Evolutionary conservation across 768 basidiomycete species (phyloP).

Genomic region (Tylopilus subfusipes): DNA sequence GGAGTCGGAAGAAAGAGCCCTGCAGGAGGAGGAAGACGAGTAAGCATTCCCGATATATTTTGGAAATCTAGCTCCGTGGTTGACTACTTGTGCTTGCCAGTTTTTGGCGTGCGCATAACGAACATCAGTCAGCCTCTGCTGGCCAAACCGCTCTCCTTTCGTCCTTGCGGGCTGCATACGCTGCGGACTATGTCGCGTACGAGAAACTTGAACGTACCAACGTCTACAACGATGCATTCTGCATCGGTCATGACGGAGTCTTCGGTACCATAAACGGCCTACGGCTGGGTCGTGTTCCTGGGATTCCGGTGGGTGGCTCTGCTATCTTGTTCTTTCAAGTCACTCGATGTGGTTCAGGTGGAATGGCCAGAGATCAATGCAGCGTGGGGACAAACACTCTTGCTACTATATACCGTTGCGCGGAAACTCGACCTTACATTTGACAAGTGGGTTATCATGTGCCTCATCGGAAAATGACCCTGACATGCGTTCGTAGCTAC

Average conservation of each 20-base stretch:
- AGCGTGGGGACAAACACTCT: slow-evolving; percentile 95
- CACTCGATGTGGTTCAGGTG: slow-evolving; percentile 49
- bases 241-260: slow-evolving; percentile 90
- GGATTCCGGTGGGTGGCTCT: slow-evolving; percentile 59
- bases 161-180: slow-evolving; percentile 73
- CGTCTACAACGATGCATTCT: slow-evolving; percentile 94
- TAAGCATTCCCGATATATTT: slow-evolving; percentile 37
- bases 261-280: slow-evolving; percentile 99
- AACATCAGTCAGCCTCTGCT: slow-evolving; percentile 60
- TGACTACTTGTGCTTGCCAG: slow-evolving; percentile 36
- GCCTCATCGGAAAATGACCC: neutral
- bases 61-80: neutral
- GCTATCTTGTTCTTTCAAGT: neutral
- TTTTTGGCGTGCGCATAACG: slow-evolving; percentile 80
- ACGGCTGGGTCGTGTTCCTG: slow-evolving; percentile 82
- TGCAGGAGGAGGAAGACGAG: slow-evolving; percentile 85
- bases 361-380: slow-evolving; percentile 99
- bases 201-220: slow-evolving; percentile 89
- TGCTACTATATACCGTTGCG: slow-evolving; percentile 87
- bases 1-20: slow-evolving; percentile 70
- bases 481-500: slow-evolving; percentile 52
- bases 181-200: slow-evolving; percentile 68
- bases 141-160: slow-evolving; percentile 68
- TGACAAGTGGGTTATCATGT: slow-evolving; percentile 55
- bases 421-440: slow-evolving; percentile 89